Base-by-base conservation (phyloP, 2,329 filamentous ascomycete species). In the Alternaria triticina region DNA sequence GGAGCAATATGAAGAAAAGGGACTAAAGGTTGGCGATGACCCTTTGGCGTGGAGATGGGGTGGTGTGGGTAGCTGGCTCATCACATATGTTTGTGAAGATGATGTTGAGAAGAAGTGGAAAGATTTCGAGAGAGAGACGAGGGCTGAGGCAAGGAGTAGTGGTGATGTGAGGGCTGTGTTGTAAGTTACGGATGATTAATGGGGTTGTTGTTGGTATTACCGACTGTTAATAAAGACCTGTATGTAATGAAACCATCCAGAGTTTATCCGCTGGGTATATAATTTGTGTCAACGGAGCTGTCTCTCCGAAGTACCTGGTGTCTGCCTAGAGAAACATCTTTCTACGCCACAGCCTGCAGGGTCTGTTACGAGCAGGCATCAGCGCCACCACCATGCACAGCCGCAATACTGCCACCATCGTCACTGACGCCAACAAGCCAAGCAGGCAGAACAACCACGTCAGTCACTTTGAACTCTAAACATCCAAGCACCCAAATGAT, bases 31-130 rank as follows among this genome's bases (percentile, higher is more conserved):
- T 12, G 76, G 69, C 10, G 68, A 61, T 23, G 77, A 80, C 65
- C 76, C 77, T 22, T 67, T 80, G n/a, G 75, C 77, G 22, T 80
- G 77, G 77, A 68, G 77, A n/a, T 79, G 76, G 72, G 70, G 74
- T 22, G 76, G 77, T 2, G 71, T 75, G 5, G 77, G 76, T 4
- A 76, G 72, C 47, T 80, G 77, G 77, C 54, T 80, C 57, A 54
- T 79, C 45, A 77, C 74, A 1, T 80, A 80, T 69, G 63, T 73
- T 15, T 79, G 77, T 59, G 75, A 77, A 56, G 65, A 69, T 8
- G 76, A 78, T 65, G 76, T 80, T 15, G 72, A 77, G 57, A 64
- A 8, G 57, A 66, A 73, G 30, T 78, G 73, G 72, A 60, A 15
- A 23, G 75, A 77, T 55, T 22, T 73, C 13, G 70, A 71, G 40